These are phyloP conservation scores for Didymella lethalis DNA, from an alignment of 2,329 filamentous ascomycete genomes.

Conservation along the genomic window DNA sequence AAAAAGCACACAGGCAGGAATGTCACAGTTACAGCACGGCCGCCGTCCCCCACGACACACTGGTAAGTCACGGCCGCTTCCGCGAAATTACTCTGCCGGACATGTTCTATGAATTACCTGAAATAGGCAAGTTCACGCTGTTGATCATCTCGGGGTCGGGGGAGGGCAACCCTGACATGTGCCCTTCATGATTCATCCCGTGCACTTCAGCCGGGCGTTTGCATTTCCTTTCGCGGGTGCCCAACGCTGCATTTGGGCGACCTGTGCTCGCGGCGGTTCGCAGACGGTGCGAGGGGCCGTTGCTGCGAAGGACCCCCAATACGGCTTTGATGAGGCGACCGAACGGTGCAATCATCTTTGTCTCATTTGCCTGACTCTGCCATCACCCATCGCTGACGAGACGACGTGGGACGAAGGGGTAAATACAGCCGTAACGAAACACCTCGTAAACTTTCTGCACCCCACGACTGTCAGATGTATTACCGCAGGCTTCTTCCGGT, in stretches of 20 bases:
- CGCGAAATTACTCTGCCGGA: slow-evolving; percentile 18
- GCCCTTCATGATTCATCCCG: slow-evolving; percentile 8
- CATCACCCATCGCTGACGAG: slow-evolving; percentile 1
- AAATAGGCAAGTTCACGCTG: slow-evolving; percentile 13
- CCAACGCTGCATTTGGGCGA: slow-evolving; percentile 6
- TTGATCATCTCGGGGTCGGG: slow-evolving; percentile 20
- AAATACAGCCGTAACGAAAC: slow-evolving; percentile 31
- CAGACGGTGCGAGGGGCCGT: slow-evolving; percentile 12
- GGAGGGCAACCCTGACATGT: slow-evolving; percentile 9
- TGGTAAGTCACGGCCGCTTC: slow-evolving; percentile 21
- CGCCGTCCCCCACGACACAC: slow-evolving; percentile 12
- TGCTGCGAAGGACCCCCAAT: slow-evolving; percentile 9
- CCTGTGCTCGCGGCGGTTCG: slow-evolving; percentile 10
- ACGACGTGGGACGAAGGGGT: slow-evolving; percentile 15
- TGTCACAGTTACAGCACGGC: slow-evolving; percentile 18
- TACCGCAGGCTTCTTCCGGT: slow-evolving; percentile 18
- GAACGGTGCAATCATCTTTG: slow-evolving; percentile 15
- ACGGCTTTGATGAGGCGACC: slow-evolving; percentile 12
- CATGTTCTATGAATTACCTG: slow-evolving; percentile 7
- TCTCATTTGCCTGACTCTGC: slow-evolving; percentile 17
- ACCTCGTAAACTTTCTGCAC: slow-evolving; percentile 24
- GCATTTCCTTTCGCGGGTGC: slow-evolving; percentile 17
- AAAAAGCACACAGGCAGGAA: slow-evolving; percentile 18
- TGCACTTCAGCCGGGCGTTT: slow-evolving; percentile 20
- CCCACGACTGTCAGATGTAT: slow-evolving; percentile 10